Evolutionary conservation across 1,284 basidiomycete genomes (phyloP), one percentile per base, ranked within the genome.

Genomic region (Trametes hirsuta): DNA sequence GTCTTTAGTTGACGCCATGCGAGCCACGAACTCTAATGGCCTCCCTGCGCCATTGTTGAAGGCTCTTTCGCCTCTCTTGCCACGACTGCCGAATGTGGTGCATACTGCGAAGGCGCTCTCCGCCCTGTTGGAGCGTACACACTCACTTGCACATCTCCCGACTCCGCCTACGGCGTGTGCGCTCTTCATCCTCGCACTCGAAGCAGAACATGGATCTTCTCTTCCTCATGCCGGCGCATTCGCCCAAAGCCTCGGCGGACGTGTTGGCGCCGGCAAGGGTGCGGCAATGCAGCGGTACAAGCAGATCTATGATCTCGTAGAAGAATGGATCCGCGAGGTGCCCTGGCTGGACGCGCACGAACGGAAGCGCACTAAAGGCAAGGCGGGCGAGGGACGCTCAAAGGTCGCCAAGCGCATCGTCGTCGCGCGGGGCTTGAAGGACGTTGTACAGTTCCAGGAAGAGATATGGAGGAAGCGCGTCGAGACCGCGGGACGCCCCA

Each of bases 271-370:
- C 41, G 78, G 79, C 10, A 79, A 84, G 55, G 78, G 76, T 36
- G 78, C 83, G 42, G 81, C 91, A 34, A 84, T 87, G 80, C 77
- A 82, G 49, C 83, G 90, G 6, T 91, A 92, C 73, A 87, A 86
- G 69, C 68, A 79, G 49, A 72, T 90, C 22, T 84, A 84, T 66
- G 83, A 86, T 63, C 73, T 82, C 47, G 73, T 92, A 37, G 80
- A 81, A 42, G 76, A 80, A 52, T 86, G 83, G 79, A 81, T 84
- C n/a, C 76, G 80, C 53, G 79, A 84, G 30, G 77, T 93, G 3
- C 87, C 89, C 3, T 93, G 91, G 89, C 75, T 91, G 3, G 67
- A 72, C 54, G 73, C 81, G 49, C 71, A 73, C 47, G 74, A 76
- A 54, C 70, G 71, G 56, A 75, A 70, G 34, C 76, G 69, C 34